Conservation (phyloP, 2,329 filamentous ascomycete species). For the Phoma sp. region DNA sequence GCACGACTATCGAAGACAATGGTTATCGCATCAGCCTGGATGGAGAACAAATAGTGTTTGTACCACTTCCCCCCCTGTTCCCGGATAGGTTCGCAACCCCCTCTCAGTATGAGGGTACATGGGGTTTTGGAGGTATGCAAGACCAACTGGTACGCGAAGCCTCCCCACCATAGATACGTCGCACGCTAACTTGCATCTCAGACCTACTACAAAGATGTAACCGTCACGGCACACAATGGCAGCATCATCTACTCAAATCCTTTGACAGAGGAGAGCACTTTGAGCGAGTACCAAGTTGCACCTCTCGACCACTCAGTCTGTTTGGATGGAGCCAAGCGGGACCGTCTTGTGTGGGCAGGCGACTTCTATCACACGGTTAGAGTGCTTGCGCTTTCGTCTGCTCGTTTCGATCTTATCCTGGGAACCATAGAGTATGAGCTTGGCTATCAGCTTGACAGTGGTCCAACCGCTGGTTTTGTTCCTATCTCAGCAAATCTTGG, state of each 20-base stretch:
- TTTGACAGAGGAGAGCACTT: slow-evolving; percentile 31
- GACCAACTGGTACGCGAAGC: slow-evolving; percentile 36
- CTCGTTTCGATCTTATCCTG: slow-evolving; percentile 42
- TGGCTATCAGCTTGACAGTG: slow-evolving; percentile 16
- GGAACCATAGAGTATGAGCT: slow-evolving; percentile 45
- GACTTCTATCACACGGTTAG: slow-evolving; percentile 52
- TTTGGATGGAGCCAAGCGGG: slow-evolving; percentile 52
- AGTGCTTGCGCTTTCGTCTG: slow-evolving; percentile 46
- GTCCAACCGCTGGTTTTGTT: slow-evolving; percentile 13
- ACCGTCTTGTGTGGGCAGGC: slow-evolving; percentile 52
- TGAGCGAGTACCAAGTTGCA: slow-evolving; percentile 49
- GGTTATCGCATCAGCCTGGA: slow-evolving; percentile 41
- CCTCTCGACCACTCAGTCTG: slow-evolving; percentile 47
- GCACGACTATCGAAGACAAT: slow-evolving; percentile 37
- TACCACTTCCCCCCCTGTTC: slow-evolving; percentile 16
- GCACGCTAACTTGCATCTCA: neutral
- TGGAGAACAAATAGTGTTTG: slow-evolving; percentile 22
- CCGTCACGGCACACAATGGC: slow-evolving; percentile 30
- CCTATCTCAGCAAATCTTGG: slow-evolving; percentile 17
- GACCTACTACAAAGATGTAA: slow-evolving; percentile 47
- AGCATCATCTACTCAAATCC: slow-evolving; percentile 42
- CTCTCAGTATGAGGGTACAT: slow-evolving; percentile 30
- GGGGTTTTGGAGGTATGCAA: slow-evolving; percentile 52
- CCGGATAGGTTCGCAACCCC: neutral
- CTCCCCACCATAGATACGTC: neutral